These are phyloP conservation scores for Infundibulicybe gibba DNA, from an alignment of 768 basidiomycete species.

Conservation along the genomic window DNA sequence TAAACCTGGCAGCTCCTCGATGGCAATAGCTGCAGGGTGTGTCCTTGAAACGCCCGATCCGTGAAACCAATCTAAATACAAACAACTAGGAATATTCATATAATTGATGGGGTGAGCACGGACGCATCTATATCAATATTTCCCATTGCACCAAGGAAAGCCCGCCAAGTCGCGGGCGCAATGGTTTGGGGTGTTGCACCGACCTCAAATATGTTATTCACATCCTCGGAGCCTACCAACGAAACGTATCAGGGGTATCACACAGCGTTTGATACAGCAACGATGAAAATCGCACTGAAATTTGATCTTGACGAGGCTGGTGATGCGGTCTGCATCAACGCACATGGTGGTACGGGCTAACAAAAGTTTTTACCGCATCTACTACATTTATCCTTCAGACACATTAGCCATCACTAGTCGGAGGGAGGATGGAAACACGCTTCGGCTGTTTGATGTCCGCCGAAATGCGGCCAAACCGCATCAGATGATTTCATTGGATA, in stretches of 20 bases:
- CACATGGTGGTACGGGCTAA: constrained; percentile 34
- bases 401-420: constrained; percentile 29
- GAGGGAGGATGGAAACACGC: constrained; percentile 22
- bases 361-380: not conserved
- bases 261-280: constrained; percentile 41
- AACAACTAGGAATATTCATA: constrained; percentile 16
- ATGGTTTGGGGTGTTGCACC: constrained; percentile 48
- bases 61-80: constrained; percentile 8
- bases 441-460: constrained; percentile 53
- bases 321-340: constrained; percentile 44
- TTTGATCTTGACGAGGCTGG: constrained; percentile 51
- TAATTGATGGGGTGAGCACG: constrained; percentile 12
- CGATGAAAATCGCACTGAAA: constrained; percentile 15
- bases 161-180: constrained; percentile 32
- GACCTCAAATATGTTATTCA: constrained; percentile 41
- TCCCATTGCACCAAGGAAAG: constrained; percentile 12
- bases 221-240: constrained; percentile 49
- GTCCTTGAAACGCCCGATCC: not conserved
- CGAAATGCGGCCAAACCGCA: constrained; percentile 22
- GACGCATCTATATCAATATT: constrained; percentile 7
- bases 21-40: constrained; percentile 8
- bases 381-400: constrained; percentile 17
- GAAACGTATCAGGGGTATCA: constrained; percentile 38
- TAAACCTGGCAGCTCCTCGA: constrained; percentile 11
- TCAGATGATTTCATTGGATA: constrained; percentile 24